Conservation (phyloP, 176 grass and related monocot species). For the Zoysia japonica region DNA sequence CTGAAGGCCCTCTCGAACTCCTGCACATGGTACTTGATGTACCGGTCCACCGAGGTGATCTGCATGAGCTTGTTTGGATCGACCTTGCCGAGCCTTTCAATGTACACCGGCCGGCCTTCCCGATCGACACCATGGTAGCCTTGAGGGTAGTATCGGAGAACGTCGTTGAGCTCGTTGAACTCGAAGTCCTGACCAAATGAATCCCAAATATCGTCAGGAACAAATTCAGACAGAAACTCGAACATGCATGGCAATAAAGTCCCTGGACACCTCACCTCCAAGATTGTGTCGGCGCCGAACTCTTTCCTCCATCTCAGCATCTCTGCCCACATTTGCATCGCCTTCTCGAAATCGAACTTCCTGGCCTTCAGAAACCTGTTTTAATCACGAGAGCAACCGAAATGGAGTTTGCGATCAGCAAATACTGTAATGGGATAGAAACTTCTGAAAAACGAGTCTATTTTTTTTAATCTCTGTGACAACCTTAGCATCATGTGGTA, state of each 20-base stretch:
- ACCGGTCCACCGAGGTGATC: conserved; percentile 61
- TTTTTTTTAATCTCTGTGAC: not conserved
- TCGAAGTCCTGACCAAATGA: conserved; percentile 54
- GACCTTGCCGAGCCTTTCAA: conserved; percentile 62
- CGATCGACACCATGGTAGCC: conserved; percentile 64
- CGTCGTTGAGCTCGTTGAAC: conserved; percentile 53
- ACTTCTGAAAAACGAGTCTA: not conserved
- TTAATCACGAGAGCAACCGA: not conserved
- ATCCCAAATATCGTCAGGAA: conserved; percentile 1
- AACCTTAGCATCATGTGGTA: conserved; percentile 95
- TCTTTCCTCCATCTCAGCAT: conserved; percentile 88
- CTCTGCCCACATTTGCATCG: conserved; percentile 85
- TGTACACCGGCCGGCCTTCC: conserved; percentile 65
- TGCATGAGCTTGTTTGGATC: conserved; percentile 65
- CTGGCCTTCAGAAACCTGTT: conserved; percentile 87
- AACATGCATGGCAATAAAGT: not conserved
- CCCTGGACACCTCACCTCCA: conserved; percentile 48
- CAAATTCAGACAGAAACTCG: not conserved
- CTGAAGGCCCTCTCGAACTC: conserved; percentile 72
- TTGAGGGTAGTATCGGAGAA: conserved; percentile 64
- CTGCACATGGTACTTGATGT: conserved; percentile 75
- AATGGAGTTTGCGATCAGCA: not conserved
- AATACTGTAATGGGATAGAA: not conserved
- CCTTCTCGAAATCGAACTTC: conserved; percentile 73
- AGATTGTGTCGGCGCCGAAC: conserved; percentile 74